A percentile compares a stretch with the other conserved stretches of the same genome.
Evolutionary conservation across 345 rosid species (phyloP).

Genomic region (Gynandropsis gynandra): DNA sequence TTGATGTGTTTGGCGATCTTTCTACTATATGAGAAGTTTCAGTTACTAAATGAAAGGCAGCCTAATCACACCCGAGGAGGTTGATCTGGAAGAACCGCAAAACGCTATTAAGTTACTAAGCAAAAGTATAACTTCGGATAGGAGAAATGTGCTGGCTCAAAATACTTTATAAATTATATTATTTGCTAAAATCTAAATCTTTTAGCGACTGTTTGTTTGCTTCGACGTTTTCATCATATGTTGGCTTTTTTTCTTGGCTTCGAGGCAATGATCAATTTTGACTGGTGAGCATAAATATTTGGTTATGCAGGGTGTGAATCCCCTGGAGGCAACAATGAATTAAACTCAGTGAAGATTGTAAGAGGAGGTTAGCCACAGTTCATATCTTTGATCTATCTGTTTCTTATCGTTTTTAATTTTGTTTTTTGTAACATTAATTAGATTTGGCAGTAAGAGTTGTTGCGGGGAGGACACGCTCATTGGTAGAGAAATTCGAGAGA

Average conservation of each 20-base stretch:
- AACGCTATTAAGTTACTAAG: background rate
- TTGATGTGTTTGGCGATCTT: slow-evolving; percentile 6
- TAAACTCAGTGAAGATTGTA: slow-evolving; percentile 57
- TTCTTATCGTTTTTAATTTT: slow-evolving; percentile 1
- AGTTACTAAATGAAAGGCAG: slow-evolving; percentile 3
- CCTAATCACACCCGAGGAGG: slow-evolving; percentile 5
- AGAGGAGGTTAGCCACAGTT: slow-evolving; percentile 81
- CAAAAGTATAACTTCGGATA: background rate
- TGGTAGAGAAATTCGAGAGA: slow-evolving; percentile 92
- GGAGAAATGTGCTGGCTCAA: background rate
- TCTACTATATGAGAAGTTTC: background rate
- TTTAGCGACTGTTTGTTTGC: slow-evolving; percentile 4
- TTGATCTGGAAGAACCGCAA: slow-evolving; percentile 10
- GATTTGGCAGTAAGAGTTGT: slow-evolving; percentile 83
- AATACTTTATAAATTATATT: background rate
- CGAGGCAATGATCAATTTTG: slow-evolving; percentile 8
- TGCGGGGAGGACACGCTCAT: slow-evolving; percentile 76
- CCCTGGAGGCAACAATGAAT: slow-evolving; percentile 28
- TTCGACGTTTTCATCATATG: slow-evolving; percentile 1
- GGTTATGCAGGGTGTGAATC: slow-evolving; percentile 45
- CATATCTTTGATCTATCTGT: slow-evolving; percentile 8
- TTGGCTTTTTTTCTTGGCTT: slow-evolving; percentile 1
- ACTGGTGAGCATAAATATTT: slow-evolving; percentile 13
- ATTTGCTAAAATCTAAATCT: slow-evolving; percentile 4
- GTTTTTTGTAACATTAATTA: slow-evolving; percentile 15